phyloP scores from a whole-genome alignment of 1,139 yeast genomes.

The Candida sp. region DNA sequence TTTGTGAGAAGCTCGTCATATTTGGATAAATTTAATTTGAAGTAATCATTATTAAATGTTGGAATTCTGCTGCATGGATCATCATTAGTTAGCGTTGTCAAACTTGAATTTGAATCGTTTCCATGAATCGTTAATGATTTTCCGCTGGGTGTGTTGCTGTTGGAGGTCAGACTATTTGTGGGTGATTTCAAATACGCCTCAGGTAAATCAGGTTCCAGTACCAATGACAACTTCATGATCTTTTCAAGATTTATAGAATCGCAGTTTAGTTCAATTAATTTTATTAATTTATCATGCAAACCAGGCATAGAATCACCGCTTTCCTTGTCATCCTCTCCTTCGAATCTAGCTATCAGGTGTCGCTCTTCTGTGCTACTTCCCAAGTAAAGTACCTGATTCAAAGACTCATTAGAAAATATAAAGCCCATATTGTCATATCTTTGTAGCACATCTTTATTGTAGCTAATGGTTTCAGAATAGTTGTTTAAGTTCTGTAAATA shows the following conservation, averaged over 20 bases:
- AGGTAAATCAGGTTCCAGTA: conserved; percentile 38
- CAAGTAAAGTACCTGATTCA: conserved; percentile 42
- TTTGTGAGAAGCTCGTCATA: conserved; percentile 31
- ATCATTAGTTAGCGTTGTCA: conserved; percentile 6
- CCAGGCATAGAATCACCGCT: conserved; percentile 5
- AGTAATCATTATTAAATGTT: conserved; percentile 34
- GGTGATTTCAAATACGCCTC: conserved; percentile 31
- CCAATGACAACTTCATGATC: conserved; percentile 37
- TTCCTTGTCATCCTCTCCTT: neutral
- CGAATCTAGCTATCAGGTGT: neutral
- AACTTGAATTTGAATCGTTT: conserved; percentile 3
- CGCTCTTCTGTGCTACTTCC: conserved; percentile 33
- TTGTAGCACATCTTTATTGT: conserved; percentile 41
- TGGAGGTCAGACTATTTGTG: conserved; percentile 2
- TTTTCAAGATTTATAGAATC: conserved; percentile 36
- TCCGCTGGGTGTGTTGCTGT: neutral
- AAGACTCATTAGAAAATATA: conserved; percentile 44
- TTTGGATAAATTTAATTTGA: conserved; percentile 30
- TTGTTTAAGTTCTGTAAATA: conserved; percentile 45
- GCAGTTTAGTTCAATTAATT: conserved; percentile 37
- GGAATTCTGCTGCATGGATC: conserved; percentile 29
- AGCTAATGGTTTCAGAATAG: conserved; percentile 35
- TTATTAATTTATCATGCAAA: conserved; percentile 22
- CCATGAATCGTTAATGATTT: conserved; percentile 4
- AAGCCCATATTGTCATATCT: conserved; percentile 46